Evolutionary conservation across 257 asterid genomes (phyloP).

Genomic region (Misopates orontium): DNA sequence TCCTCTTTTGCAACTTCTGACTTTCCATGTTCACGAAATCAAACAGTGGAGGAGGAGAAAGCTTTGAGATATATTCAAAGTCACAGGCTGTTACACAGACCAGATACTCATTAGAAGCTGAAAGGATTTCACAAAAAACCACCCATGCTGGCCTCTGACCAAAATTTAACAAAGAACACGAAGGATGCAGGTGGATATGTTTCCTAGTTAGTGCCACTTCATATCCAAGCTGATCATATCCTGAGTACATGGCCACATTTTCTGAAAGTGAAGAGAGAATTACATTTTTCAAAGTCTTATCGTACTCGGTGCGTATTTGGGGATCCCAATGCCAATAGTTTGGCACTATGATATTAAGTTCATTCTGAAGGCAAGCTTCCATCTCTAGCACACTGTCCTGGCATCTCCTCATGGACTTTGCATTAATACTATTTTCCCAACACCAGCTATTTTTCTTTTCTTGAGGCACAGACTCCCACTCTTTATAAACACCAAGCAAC

Average conservation of each 20-base stretch:
- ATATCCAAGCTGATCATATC: conserved; percentile 90
- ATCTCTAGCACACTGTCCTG: conserved; percentile 73
- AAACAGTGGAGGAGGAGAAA: conserved; percentile 59
- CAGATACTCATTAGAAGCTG: conserved; percentile 62
- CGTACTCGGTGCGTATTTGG: conserved; percentile 44
- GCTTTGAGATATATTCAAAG: conserved; percentile 47
- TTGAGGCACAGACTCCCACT: conserved; percentile 65
- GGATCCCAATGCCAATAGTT: conserved; percentile 87
- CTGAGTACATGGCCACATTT: conserved; percentile 92
- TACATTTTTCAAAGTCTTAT: conserved; percentile 50
- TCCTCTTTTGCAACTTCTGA: conserved; percentile 56
- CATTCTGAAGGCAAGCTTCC: conserved; percentile 71
- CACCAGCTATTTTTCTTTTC: conserved; percentile 73
- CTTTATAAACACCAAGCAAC: conserved; percentile 82
- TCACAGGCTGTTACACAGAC: conserved; percentile 80
- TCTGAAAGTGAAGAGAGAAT: conserved; percentile 77
- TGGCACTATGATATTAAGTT: conserved; percentile 60
- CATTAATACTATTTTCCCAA: conserved; percentile 94
- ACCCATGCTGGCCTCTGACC: conserved; percentile 82
- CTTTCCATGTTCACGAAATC: conserved; percentile 62
- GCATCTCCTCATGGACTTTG: conserved; percentile 91
- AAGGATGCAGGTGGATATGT: conserved; percentile 80
- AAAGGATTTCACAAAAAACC: conserved; percentile 76
- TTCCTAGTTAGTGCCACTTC: conserved; percentile 75
- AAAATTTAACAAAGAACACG: conserved; percentile 76